These are phyloP conservation scores for Phytopythium montanum DNA, from an alignment of 352 stramenopile genomes.

Conservation along the genomic window DNA sequence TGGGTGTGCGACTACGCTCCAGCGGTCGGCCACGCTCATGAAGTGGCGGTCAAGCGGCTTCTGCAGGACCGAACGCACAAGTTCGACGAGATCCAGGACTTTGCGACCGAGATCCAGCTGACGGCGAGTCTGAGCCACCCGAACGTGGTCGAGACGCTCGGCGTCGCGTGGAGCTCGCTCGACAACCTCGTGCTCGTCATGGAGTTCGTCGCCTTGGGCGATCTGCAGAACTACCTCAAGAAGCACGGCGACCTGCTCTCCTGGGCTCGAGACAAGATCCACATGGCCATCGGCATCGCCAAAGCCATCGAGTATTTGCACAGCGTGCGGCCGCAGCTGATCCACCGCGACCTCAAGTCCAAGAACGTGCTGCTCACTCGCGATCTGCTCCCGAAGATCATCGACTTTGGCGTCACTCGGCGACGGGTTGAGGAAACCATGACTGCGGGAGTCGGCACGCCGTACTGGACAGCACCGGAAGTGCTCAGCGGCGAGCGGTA, in stretches of 20 bases:
- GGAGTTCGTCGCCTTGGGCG: slow-evolving; percentile 23
- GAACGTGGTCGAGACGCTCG: slow-evolving; percentile 45
- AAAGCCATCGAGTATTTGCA: slow-evolving; percentile 30
- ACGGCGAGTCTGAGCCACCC: slow-evolving; percentile 39
- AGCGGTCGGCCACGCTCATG: slow-evolving; percentile 9
- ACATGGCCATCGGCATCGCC: slow-evolving; percentile 18
- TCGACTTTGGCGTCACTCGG: slow-evolving; percentile 76
- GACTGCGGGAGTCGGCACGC: slow-evolving; percentile 74
- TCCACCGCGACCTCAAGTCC: slow-evolving; percentile 46
- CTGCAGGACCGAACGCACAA: slow-evolving; percentile 11
- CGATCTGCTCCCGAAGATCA: slow-evolving; percentile 58
- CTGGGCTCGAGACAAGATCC: slow-evolving; percentile 31
- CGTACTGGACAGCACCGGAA: slow-evolving; percentile 79
- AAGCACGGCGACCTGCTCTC: slow-evolving; percentile 20
- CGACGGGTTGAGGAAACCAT: slow-evolving; percentile 19
- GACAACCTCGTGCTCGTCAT: slow-evolving; percentile 32
- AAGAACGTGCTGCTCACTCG: slow-evolving; percentile 48
- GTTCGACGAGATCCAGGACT: slow-evolving; percentile 14
- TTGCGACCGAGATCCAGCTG: slow-evolving; percentile 36
- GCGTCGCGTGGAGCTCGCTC: slow-evolving; percentile 45
- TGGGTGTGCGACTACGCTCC: too few relatives aligned
- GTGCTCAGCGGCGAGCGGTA: slow-evolving; percentile 59
- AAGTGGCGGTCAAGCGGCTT: slow-evolving; percentile 41
- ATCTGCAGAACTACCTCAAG: slow-evolving; percentile 16
- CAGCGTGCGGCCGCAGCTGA: slow-evolving; percentile 15